Evolutionary conservation across 441 rosid species (phyloP).

Genomic region (Geranium incanum): DNA sequence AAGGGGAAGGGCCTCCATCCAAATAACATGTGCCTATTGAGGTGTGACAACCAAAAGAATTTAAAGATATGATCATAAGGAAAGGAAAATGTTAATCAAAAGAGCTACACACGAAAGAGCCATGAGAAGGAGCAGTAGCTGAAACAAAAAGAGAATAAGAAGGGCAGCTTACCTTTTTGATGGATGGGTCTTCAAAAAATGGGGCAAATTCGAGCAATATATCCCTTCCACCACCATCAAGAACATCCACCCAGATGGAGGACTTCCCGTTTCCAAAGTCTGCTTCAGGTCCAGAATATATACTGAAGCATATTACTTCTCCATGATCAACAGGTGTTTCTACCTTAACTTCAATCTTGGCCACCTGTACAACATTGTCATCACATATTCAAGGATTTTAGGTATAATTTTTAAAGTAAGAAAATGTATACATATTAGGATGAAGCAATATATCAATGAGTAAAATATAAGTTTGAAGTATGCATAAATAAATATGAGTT

Average conservation of each 20-base stretch:
- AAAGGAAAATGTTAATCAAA: neutral
- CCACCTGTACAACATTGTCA: conserved; percentile 47
- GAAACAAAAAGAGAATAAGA: neutral
- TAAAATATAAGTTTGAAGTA: conserved; percentile 9
- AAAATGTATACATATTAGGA: neutral
- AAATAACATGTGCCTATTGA: neutral
- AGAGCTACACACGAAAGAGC: neutral
- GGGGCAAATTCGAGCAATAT: conserved; percentile 62
- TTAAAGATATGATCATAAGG: neutral
- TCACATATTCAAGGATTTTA: neutral
- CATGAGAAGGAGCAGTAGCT: neutral
- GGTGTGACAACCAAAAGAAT: neutral
- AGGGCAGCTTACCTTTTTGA: conserved; percentile 51
- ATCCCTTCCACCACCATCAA: conserved; percentile 68
- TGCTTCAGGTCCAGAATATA: conserved; percentile 73
- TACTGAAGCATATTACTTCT: conserved; percentile 82
- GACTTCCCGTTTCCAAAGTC: conserved; percentile 85
- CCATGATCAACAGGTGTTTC: conserved; percentile 93
- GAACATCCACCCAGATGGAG: conserved; percentile 89
- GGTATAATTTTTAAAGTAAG: neutral
- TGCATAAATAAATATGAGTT: conserved; percentile 6
- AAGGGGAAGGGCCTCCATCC: neutral
- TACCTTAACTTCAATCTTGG: conserved; percentile 75
- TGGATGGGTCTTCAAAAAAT: conserved; percentile 61
- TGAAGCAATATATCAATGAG: neutral